Base-by-base conservation (phyloP, 345 rosid genomes). In the Garcia nutans region DNA sequence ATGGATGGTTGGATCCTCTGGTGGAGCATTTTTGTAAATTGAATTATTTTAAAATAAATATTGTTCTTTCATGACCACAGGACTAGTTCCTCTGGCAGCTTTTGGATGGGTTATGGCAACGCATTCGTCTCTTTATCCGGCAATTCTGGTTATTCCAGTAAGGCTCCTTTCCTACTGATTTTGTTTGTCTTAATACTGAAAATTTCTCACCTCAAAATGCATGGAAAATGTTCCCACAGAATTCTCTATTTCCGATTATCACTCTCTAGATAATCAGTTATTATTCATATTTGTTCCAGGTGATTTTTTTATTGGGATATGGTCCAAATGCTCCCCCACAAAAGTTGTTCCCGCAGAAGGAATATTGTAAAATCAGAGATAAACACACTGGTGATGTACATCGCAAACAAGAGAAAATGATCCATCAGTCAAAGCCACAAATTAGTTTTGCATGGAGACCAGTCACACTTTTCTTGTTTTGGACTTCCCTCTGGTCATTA, bases 21-120 rank as follows among this genome's bases (percentile, higher is more conserved):
- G 6, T 23, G 41, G 2, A 22, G 16, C 41, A 59, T 44, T 68
- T 11, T 49, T 37, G n/a, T 24, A 66, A 49, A 26, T 72, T 42
- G 45, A 7, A 67, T 67, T 59, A 52, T 45, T 50, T 71, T 52
- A 17, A 15, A 19, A 44, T 22, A 19, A 78, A 57, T 22, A 13
- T 50, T 55, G 55, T 64, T 63, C 71, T 59, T 28, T 50, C 9
- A n/a, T 71, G 80, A 67, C 59, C 58, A 76, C 88, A 96, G 99
- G 97, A 79, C 60, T 82, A 69, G 87, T 88, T 79, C 91, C 95
- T 42, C 74, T 92, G 86, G 97, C 99, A 80, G 95, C 97, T 57
- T 93, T 96, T 86, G 98, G 93, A 73, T 89, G 93, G 89, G 95
- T 93, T 81, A 84, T 96, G 81, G 95, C 98, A 66, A 87, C 92